Evolutionary conservation across 2,329 filamentous ascomycete species (phyloP).

Genomic region (Diplodia seriata): DNA sequence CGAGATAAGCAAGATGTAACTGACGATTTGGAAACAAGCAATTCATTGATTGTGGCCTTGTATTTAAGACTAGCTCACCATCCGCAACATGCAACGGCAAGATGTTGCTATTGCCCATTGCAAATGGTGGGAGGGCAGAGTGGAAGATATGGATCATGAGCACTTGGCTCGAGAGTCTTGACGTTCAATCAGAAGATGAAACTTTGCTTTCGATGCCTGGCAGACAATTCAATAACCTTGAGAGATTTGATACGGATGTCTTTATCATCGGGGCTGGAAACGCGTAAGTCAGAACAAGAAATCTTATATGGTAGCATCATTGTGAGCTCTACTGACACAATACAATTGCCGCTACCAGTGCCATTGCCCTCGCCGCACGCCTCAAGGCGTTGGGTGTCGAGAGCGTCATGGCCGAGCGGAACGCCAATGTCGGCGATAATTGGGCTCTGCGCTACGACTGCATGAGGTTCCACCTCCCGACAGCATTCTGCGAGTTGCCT

Average conservation of each 20-base stretch:
- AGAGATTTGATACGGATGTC: slow-evolving; percentile 29
- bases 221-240: not conserved
- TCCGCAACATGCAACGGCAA: not conserved
- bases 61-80: not conserved
- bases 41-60: slow-evolving; percentile 13
- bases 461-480: slow-evolving; percentile 49
- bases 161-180: slow-evolving; percentile 29
- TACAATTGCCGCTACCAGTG: slow-evolving; percentile 30
- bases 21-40: not conserved
- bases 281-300: slow-evolving; percentile 24
- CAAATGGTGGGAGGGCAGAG: not conserved
- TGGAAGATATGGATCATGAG: slow-evolving; percentile 34
- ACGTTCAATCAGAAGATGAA: slow-evolving; percentile 24
- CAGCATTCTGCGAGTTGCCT: slow-evolving; percentile 47
- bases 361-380: slow-evolving; percentile 45
- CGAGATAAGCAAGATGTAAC: not conserved
- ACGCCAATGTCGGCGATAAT: slow-evolving; percentile 49
- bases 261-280: slow-evolving; percentile 34
- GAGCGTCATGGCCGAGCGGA: slow-evolving; percentile 48
- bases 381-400: slow-evolving; percentile 50
- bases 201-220: slow-evolving; percentile 17
- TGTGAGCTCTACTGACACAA: not conserved
- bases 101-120: not conserved
- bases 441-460: slow-evolving; percentile 51
- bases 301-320: not conserved